A percentile compares a stretch with the other conserved stretches of the same genome.
These are phyloP conservation scores for Corynascus novoguineensis DNA, from an alignment of 495 filamentous ascomycete species.

Conservation along the genomic window DNA sequence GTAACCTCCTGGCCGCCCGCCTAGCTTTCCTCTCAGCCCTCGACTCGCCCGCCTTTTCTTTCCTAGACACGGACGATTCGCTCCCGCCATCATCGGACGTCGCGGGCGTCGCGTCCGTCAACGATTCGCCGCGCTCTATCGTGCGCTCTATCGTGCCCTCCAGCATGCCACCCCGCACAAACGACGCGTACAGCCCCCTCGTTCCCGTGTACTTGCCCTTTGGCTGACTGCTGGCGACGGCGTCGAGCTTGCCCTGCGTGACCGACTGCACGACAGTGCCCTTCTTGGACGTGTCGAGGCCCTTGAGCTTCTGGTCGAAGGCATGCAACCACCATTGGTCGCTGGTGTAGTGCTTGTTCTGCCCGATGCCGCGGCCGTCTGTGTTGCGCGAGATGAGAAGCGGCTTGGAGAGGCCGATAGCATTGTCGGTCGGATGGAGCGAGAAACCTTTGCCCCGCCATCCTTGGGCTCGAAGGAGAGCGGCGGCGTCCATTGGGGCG, in stretches of 20 bases:
- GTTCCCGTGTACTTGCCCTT: constrained; percentile 42
- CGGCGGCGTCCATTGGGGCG: constrained; percentile 26
- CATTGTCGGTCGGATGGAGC: constrained; percentile 59
- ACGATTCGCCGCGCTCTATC: constrained; percentile 15
- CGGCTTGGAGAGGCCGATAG: constrained; percentile 61
- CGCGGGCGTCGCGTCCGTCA: constrained; percentile 13
- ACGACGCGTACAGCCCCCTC: constrained; percentile 70
- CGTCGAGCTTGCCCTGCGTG: constrained; percentile 47
- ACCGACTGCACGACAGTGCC: constrained; percentile 46
- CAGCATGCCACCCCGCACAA: constrained; percentile 69
- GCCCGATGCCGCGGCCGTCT: constrained; percentile 65
- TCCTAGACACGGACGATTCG: constrained; percentile 2
- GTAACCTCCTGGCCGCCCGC: constrained; percentile 30
- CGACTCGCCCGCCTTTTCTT: constrained; percentile 28
- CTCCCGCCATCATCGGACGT: constrained; percentile 17
- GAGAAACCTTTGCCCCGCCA: constrained; percentile 74
- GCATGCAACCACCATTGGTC: constrained; percentile 78
- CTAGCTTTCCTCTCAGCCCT: constrained; percentile 35
- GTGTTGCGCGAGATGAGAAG: constrained; percentile 63
- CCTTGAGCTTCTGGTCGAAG: constrained; percentile 72
- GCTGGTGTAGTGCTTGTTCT: constrained; percentile 56
- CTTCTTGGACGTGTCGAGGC: constrained; percentile 52
- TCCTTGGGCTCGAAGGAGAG: constrained; percentile 61
- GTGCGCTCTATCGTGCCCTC: constrained; percentile 49
- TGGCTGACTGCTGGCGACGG: constrained; percentile 37